phyloP scores from a whole-genome alignment of 768 basidiomycete species.

The Jaapia argillacea region DNA sequence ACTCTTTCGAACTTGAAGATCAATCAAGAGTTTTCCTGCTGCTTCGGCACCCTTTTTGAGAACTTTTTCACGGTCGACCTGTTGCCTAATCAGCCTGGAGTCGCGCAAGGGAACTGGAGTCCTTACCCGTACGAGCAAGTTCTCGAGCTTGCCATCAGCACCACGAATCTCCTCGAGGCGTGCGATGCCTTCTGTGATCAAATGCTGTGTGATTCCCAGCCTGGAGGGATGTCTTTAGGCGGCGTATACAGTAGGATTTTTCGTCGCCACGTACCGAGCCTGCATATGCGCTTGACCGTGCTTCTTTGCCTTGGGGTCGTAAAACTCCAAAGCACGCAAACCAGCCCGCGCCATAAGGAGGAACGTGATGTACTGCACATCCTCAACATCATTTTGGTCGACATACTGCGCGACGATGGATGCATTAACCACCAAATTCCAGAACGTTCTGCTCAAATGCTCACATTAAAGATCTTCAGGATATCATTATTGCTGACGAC shows the following conservation, averaged over 20 bases:
- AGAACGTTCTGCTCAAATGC: too few relatives aligned
- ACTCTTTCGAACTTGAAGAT: constrained; percentile 79
- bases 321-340: constrained; percentile 70
- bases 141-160: constrained; percentile 45
- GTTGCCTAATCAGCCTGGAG: background rate
- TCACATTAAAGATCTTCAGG: constrained; percentile 69
- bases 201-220: constrained; percentile 73
- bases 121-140: constrained; percentile 61
- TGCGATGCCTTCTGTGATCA: constrained; percentile 64
- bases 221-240: constrained; percentile 25
- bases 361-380: constrained; percentile 75
- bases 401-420: constrained; percentile 56
- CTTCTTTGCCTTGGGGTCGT: constrained; percentile 70
- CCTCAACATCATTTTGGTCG: constrained; percentile 57
- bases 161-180: constrained; percentile 59
- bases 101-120: background rate
- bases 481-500: constrained; percentile 72
- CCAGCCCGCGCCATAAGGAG: constrained; percentile 82
- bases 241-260: constrained; percentile 2
- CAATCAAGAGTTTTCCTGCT: constrained; percentile 65
- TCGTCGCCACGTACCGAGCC: constrained; percentile 54
- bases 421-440: too few relatives aligned
- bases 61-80: constrained; percentile 69
- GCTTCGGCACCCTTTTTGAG: constrained; percentile 54
- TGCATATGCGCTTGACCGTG: constrained; percentile 92